Evolutionary conservation across 257 asterid species (phyloP).

Genomic region (Capsicum chinense): DNA sequence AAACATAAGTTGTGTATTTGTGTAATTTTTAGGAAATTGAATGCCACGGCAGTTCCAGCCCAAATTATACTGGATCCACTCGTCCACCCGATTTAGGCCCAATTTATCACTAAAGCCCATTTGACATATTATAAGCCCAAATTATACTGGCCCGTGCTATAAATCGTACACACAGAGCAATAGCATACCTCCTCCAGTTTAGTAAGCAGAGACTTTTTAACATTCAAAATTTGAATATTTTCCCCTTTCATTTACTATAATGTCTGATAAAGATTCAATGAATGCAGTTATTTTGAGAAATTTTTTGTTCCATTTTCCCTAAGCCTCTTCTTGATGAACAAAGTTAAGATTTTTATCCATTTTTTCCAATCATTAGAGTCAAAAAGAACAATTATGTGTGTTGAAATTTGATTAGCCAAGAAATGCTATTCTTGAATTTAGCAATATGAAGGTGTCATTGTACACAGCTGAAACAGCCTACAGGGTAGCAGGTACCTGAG

Average conservation of each 20-base stretch:
- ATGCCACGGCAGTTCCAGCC: neutral
- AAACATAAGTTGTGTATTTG: too few species aligned
- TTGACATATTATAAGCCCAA: neutral
- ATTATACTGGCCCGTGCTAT: neutral
- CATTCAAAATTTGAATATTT: neutral
- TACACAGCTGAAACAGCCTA: constrained; percentile 40
- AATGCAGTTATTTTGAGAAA: neutral
- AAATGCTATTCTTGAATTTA: neutral
- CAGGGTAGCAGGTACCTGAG: too few species aligned
- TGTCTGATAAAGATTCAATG: neutral
- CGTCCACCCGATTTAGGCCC: constrained; percentile 11
- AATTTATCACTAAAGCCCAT: neutral
- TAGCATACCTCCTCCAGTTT: neutral
- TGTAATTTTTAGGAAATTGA: too few species aligned
- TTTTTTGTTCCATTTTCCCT: neutral
- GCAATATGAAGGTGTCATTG: constrained; percentile 48
- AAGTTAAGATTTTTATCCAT: neutral
- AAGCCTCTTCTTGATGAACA: neutral
- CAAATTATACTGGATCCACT: neutral
- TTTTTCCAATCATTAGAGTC: neutral
- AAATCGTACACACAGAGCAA: neutral
- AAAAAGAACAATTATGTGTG: neutral
- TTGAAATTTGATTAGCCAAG: constrained; percentile 11
- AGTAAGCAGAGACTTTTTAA: neutral
- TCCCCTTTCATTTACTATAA: neutral